Base-by-base conservation (phyloP, 1,139 yeast species). In the Kurtzmaniella quercitrusa region DNA sequence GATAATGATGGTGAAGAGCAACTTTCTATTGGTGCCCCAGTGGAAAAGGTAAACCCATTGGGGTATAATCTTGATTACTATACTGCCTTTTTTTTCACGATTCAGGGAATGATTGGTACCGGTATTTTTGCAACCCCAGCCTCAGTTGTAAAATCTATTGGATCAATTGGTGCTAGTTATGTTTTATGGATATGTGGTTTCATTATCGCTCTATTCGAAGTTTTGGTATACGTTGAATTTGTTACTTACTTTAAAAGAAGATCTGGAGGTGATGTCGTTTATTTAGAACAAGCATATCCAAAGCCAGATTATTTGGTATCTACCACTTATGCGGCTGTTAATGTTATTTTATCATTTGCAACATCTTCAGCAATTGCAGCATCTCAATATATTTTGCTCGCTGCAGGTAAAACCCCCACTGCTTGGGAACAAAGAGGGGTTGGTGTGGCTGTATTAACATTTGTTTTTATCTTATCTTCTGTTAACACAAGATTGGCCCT, bases 91-190 rank as follows among this genome's bases (percentile, higher is more conserved):
- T 68, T 65, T 45, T 52, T 67, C 42, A 59, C 64, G 25, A 56
- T 70, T 37, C 70, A 67, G 40, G 75, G 76, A 41, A 65, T 71
- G 37, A 63, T 72, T 36, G 77, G 77, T 45, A 72, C 77, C 1
- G 77, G 76, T 55, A 70, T 71, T 38, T 72, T 71, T 51, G 58
- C 64, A n/a, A 68, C 74, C 0, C 76, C 76, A 3, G 70, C 65
- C 1, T 48, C 65, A 2, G 55, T 69, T 37, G 50, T 69, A 8
- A 57, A 55, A 15, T 62, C 71, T 1, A 62, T 69, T 46, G 75
- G 76, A 1, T 66, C 73, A 2, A 53, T 70, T 39, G 76, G 76
- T 33, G 64, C 73, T 12, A 55, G 70, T n/a, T 70, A 70, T 43
- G 63, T 70, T 3, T 54, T 71, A 19, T 71, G 77, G 76, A 54